Base-by-base conservation (phyloP, 2,329 filamentous ascomycete genomes). In the Tricladium varicosporioides region DNA sequence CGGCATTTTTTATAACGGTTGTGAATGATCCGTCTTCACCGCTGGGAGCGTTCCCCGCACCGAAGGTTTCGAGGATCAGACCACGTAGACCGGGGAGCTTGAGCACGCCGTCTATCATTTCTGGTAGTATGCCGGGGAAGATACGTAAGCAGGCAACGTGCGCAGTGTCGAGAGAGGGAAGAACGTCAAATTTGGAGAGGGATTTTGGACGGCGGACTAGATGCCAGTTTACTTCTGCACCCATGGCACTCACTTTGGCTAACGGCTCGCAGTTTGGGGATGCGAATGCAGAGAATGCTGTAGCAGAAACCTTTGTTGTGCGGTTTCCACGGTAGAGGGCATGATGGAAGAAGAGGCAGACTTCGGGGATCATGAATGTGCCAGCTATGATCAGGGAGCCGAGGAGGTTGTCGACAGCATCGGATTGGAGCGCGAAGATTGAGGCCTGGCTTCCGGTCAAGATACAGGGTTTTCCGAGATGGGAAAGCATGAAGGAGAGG, bases 351-450 rank as follows among this genome's bases (percentile, higher is more conserved):
- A 88, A 90, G 42, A 90, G 76, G 67, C 85, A 88, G 22, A 90
- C 87, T 73, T 90, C 87, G 0, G 87, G 86, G 52, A 90, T 87
- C 79, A 86, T 86, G 67, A 89, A 89, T 63, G 89, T 86, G 10
- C 86, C 86, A 13, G 87, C 87, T 54, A 90, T 83, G 57, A 89
- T 85, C 58, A 90, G 73, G 9, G 85, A 85, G 13, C 85, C 85
- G 5, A 90, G 80, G 8, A 90, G 77, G 59, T 90, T 90, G 67
- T 89, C 86, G 8, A 85, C 83, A 5, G 86, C 87, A 70, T 90
- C 87, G 53, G 84, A 88, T 69, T 89, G 86, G 11, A 89, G 76
- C 65, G 87, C 82, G 62, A 87, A 80, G 78, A 90, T 89, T 0
- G 86, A 86, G 10, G 86, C 82, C 69, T 84, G 80, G 5, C 78